Evolutionary conservation across 176 grass and related monocot genomes (phyloP).

Genomic region (Pontederia crassipes): DNA sequence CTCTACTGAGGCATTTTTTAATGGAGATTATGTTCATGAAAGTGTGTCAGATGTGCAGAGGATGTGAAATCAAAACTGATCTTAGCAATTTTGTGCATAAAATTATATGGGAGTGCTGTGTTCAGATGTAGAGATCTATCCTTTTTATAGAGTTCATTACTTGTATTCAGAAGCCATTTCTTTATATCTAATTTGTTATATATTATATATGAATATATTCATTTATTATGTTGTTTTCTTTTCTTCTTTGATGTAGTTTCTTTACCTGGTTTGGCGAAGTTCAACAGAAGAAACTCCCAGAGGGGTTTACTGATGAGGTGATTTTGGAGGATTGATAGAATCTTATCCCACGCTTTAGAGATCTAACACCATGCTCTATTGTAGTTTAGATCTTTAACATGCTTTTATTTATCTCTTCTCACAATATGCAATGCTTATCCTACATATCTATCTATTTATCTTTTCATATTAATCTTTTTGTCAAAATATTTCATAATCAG

Average conservation of each 20-base stretch:
- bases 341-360: neutral
- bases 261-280: constrained; percentile 33
- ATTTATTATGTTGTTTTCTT: neutral
- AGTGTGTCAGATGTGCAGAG: too few species aligned
- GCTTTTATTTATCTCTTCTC: neutral
- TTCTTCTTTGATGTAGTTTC: constrained; percentile 19
- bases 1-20: too few species aligned
- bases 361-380: neutral
- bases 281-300: constrained; percentile 12
- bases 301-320: constrained; percentile 17
- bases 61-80: too few species aligned
- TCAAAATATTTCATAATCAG: neutral
- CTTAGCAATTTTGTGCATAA: too few species aligned
- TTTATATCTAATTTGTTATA: neutral
- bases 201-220: neutral
- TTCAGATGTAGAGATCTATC: too few species aligned
- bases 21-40: too few species aligned
- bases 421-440: neutral
- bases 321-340: neutral
- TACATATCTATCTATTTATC: neutral
- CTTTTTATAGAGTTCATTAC: too few species aligned
- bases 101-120: too few species aligned
- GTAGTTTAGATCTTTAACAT: neutral
- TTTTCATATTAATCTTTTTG: neutral
- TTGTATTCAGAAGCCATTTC: too few species aligned